A percentile compares a stretch with the other conserved stretches of the same genome.
Conservation (phyloP, 2,329 filamentous ascomycete genomes). For the Verticillium zaregamsianum region DNA sequence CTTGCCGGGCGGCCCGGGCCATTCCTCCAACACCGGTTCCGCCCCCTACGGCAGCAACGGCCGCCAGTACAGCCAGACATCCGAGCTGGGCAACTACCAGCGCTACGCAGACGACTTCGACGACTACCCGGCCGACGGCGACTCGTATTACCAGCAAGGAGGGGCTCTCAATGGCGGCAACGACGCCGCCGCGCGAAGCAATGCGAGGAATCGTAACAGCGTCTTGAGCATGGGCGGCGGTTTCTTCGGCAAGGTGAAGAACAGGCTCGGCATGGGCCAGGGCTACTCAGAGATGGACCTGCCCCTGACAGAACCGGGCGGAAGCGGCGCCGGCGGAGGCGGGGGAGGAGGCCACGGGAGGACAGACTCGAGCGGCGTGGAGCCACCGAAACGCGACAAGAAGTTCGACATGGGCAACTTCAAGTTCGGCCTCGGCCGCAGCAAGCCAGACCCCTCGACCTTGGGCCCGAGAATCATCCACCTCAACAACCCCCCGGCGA, state of each 20-base stretch:
- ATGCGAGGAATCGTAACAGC: slow-evolving; percentile 78
- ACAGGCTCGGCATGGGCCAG: slow-evolving; percentile 81
- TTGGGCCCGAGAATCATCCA: slow-evolving; percentile 89
- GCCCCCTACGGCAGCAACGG: slow-evolving; percentile 39
- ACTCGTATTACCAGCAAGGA: slow-evolving; percentile 78
- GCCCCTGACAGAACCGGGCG: slow-evolving; percentile 74
- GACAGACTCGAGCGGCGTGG: slow-evolving; percentile 35
- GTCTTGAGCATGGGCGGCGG: slow-evolving; percentile 84
- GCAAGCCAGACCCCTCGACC: slow-evolving; percentile 83
- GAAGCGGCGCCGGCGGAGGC: slow-evolving; percentile 30
- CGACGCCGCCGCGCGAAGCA: slow-evolving; percentile 33
- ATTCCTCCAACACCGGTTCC: slow-evolving; percentile 17
- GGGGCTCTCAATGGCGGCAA: slow-evolving; percentile 49
- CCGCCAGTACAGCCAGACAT: slow-evolving; percentile 67
- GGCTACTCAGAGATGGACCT: slow-evolving; percentile 98
- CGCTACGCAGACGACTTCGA: slow-evolving; percentile 87
- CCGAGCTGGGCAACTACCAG: slow-evolving; percentile 82
- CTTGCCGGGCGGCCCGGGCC: slow-evolving; percentile 20
- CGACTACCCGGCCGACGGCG: slow-evolving; percentile 72
- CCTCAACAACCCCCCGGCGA: slow-evolving; percentile 93
- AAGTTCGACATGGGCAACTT: slow-evolving; percentile 71
- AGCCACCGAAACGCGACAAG: slow-evolving; percentile 40
- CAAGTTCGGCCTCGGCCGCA: slow-evolving; percentile 86
- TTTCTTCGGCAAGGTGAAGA: slow-evolving; percentile 81
- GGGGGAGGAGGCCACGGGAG: slow-evolving; percentile 32